A percentile compares a stretch with the other conserved stretches of the same genome.
These are phyloP conservation scores for Penicillium manginii DNA, from an alignment of 495 filamentous ascomycete species.

Conservation along the genomic window DNA sequence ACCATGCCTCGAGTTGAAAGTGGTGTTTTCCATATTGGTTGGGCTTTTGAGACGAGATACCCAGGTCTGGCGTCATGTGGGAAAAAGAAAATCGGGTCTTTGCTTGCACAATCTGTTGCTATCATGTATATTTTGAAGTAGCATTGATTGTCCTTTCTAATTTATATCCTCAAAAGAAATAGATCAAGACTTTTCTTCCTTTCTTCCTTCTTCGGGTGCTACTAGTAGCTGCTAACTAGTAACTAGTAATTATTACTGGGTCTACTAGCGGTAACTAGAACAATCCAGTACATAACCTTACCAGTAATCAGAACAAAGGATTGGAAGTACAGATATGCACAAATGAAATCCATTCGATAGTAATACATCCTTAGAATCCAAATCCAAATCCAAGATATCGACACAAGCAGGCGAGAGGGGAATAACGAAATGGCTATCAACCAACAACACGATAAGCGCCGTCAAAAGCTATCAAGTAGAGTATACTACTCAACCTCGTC, in stretches of 20 bases:
- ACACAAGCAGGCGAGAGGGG: conserved; percentile 3
- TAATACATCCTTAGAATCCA: conserved; percentile 12
- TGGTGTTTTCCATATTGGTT: conserved; percentile 1
- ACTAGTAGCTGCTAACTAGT: too few species aligned
- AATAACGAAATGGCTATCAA: not conserved
- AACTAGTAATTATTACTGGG: too few species aligned
- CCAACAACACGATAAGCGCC: not conserved
- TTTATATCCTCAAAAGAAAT: not conserved
- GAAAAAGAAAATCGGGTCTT: not conserved
- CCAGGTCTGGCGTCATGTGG: not conserved
- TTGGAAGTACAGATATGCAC: not conserved
- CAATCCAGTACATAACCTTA: too few species aligned
- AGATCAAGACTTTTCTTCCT: not conserved
- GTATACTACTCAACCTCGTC: not conserved
- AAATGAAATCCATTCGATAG: conserved; percentile 4
- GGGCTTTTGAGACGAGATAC: not conserved
- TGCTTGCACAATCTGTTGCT: not conserved
- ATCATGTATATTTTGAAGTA: not conserved
- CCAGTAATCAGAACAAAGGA: too few species aligned
- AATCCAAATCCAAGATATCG: not conserved
- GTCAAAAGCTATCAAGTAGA: conserved; percentile 8
- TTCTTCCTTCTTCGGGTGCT: not conserved
- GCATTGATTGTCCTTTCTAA: not conserved
- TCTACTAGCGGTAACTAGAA: too few species aligned
- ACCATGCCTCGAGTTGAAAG: not conserved